These are phyloP conservation scores for Candida coquimbonensis DNA, from an alignment of 805 yeast species.

Conservation along the genomic window DNA sequence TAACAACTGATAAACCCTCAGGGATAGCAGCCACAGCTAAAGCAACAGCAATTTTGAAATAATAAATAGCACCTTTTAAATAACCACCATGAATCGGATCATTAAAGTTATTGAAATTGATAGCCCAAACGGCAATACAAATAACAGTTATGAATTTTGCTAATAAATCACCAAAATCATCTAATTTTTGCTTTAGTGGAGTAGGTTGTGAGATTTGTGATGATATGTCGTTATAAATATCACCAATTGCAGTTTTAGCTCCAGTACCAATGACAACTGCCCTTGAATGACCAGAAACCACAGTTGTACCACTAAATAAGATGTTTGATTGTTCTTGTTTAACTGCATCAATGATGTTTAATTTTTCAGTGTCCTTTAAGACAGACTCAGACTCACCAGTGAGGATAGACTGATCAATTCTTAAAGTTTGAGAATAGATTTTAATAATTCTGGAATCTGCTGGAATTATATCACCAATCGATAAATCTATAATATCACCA, in stretches of 20 bases:
- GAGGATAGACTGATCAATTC: slow-evolving; percentile 39
- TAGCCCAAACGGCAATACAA: slow-evolving; percentile 40
- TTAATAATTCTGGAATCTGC: slow-evolving; percentile 41
- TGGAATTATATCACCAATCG: slow-evolving; percentile 37
- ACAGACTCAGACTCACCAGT: slow-evolving; percentile 44
- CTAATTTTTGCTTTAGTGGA: slow-evolving; percentile 32
- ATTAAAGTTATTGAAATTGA: slow-evolving; percentile 32
- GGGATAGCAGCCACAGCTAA: slow-evolving; percentile 48
- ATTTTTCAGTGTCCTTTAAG: slow-evolving; percentile 22
- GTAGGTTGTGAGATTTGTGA: slow-evolving; percentile 31
- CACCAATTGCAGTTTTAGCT: slow-evolving; percentile 41
- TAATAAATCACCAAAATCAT: slow-evolving; percentile 31
- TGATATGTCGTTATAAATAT: slow-evolving; percentile 37
- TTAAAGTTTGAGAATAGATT: slow-evolving; percentile 31
- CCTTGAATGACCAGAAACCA: slow-evolving; percentile 36
- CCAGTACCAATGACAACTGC: slow-evolving; percentile 43
- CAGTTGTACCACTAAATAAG: slow-evolving; percentile 41
- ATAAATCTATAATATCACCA: slow-evolving; percentile 37
- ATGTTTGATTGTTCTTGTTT: slow-evolving; percentile 33
- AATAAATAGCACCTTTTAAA: slow-evolving; percentile 38
- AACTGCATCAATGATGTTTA: slow-evolving; percentile 28
- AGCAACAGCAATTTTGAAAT: slow-evolving; percentile 44
- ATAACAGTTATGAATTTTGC: slow-evolving; percentile 39
- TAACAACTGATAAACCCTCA: slow-evolving; percentile 46
- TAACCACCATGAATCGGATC: slow-evolving; percentile 40